Evolutionary conservation across 768 basidiomycete genomes (phyloP).

Genomic region (Russula virescens): DNA sequence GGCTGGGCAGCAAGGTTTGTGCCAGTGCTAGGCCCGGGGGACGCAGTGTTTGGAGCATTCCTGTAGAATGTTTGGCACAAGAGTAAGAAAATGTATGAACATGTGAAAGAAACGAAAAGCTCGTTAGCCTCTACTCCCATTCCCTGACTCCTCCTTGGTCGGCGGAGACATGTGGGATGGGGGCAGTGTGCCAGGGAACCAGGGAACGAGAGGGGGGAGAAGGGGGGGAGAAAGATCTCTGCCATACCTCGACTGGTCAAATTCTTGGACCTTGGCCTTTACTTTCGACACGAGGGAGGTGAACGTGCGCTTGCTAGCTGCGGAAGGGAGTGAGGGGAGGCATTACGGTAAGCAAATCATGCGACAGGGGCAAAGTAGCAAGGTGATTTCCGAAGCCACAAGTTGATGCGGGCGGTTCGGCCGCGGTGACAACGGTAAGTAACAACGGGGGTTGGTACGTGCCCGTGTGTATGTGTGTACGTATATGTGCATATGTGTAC

Average conservation of each 20-base stretch:
- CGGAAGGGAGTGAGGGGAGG: neutral
- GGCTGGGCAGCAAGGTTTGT: neutral
- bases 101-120: neutral
- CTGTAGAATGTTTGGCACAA: neutral
- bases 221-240: neutral
- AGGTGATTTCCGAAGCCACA: neutral
- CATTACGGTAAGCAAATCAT: neutral
- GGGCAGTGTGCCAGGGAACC: neutral
- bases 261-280: constrained; percentile 79
- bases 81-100: neutral
- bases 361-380: neutral
- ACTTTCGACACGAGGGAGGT: constrained; percentile 67
- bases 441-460: too few relatives aligned
- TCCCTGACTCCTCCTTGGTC: neutral
- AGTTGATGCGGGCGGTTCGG: neutral
- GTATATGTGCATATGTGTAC: too few relatives aligned
- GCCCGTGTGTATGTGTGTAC: too few relatives aligned
- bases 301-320: constrained; percentile 69
- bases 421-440: too few relatives aligned
- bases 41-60: constrained; percentile 1
- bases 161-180: neutral
- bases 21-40: neutral
- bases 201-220: neutral
- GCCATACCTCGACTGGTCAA: constrained; percentile 49
- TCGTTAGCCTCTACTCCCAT: neutral